These are phyloP conservation scores for Candida tetrigidarum DNA, from an alignment of 1,139 yeast genomes.

Conservation along the genomic window DNA sequence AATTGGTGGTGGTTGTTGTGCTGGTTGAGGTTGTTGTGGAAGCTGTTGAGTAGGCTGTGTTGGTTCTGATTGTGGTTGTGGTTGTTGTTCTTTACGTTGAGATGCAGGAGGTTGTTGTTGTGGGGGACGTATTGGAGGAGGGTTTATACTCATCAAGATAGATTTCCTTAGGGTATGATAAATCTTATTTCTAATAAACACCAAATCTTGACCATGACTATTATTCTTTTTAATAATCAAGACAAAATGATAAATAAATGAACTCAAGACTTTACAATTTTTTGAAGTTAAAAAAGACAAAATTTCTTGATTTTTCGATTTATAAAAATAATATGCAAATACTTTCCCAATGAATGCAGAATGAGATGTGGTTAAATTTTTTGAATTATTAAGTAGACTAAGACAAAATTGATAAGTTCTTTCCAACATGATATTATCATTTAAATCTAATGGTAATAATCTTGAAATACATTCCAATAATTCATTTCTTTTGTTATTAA, in stretches of 20 bases:
- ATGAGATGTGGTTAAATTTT: conserved; percentile 2
- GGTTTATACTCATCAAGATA: neutral
- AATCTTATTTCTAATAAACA: conserved; percentile 3
- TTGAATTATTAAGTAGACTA: conserved; percentile 1
- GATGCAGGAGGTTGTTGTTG: neutral
- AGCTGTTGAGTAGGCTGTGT: neutral
- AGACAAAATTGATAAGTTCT: conserved; percentile 2
- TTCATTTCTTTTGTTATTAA: conserved; percentile 5
- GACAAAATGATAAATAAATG: conserved; percentile 5
- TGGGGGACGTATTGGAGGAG: neutral
- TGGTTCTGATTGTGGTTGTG: neutral
- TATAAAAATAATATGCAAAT: conserved; percentile 3
- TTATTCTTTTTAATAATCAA: conserved; percentile 1
- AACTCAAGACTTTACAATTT: conserved; percentile 1
- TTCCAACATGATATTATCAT: conserved; percentile 6
- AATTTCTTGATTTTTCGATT: conserved; percentile 1
- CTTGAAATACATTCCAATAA: conserved; percentile 6
- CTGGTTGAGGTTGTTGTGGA: neutral
- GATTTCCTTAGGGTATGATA: conserved; percentile 5
- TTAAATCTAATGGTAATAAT: conserved; percentile 2
- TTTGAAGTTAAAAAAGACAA: neutral
- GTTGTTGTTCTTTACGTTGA: neutral
- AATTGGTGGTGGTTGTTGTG: neutral
- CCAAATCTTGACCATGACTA: neutral
- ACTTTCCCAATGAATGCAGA: conserved; percentile 5